phyloP scores from a whole-genome alignment of 768 basidiomycete species.

The Lactarius quietus region DNA sequence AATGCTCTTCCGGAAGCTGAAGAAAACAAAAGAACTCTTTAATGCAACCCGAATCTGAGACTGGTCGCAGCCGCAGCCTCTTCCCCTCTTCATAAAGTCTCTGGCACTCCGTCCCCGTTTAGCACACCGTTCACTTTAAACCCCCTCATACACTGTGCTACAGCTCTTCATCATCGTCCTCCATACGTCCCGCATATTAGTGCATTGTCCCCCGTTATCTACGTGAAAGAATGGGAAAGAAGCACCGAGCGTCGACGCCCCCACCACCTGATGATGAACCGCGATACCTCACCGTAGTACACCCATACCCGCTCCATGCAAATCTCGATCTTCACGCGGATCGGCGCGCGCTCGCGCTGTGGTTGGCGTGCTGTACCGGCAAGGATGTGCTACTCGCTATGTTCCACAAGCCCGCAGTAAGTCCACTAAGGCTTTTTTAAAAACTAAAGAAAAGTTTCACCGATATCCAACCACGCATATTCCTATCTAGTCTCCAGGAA shows the following conservation, averaged over 20 bases:
- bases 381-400: slow-evolving; percentile 33
- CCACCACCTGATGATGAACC: slow-evolving; percentile 45
- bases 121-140: no score
- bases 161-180: no score
- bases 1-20: no score
- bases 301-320: slow-evolving; percentile 42
- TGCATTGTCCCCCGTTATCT: no score
- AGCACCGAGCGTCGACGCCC: no score
- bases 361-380: slow-evolving; percentile 43
- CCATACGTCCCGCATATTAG: no score
- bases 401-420: slow-evolving; percentile 44
- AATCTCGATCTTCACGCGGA: slow-evolving; percentile 41
- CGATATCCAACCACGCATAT: not conserved
- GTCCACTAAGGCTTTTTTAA: slow-evolving; percentile 24
- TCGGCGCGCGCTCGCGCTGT: slow-evolving; percentile 37
- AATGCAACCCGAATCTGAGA: not conserved
- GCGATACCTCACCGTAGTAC: slow-evolving; percentile 40
- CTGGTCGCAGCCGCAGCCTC: not conserved
- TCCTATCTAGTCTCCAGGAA: slow-evolving; percentile 39
- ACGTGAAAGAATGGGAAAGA: slow-evolving; percentile 38
- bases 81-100: no score
- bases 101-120: not conserved
- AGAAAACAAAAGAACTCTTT: no score
- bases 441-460: no score
- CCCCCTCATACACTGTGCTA: not conserved